These are phyloP conservation scores for Aphanomyces invadans DNA, from an alignment of 352 stramenopile genomes.

Conservation along the genomic window DNA sequence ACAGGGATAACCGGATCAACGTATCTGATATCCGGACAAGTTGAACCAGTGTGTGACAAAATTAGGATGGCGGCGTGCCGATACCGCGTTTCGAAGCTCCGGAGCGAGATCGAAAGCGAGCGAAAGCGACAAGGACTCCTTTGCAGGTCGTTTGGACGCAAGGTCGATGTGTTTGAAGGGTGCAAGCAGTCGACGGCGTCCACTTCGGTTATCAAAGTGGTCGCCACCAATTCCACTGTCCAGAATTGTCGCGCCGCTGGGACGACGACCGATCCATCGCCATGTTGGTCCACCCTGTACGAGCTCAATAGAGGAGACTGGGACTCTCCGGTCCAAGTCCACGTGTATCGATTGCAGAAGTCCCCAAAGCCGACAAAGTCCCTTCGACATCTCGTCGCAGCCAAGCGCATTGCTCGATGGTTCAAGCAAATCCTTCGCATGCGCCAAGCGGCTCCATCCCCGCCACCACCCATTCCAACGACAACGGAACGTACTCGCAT, in stretches of 20 bases:
- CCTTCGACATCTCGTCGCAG: background rate
- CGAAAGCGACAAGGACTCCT: background rate
- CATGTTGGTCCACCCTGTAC: background rate
- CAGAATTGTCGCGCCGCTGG: too few relatives aligned
- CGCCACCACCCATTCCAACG: background rate
- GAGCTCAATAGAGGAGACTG: constrained; percentile 16
- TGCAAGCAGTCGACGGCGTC: background rate
- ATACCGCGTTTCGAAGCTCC: constrained; percentile 4
- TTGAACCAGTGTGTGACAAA: too few relatives aligned
- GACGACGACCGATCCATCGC: too few relatives aligned
- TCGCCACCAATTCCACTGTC: background rate
- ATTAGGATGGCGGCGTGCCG: background rate
- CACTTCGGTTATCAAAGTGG: background rate
- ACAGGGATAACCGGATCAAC: too few relatives aligned
- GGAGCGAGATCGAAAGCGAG: background rate
- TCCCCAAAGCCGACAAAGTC: background rate
- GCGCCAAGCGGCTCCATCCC: background rate
- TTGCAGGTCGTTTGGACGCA: background rate
- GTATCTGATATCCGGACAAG: too few relatives aligned
- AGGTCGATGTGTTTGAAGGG: background rate
- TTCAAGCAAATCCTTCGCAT: background rate
- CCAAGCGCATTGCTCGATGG: background rate
- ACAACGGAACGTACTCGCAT: background rate
- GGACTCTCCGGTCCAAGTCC: background rate
- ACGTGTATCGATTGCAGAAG: background rate